Percentiles rank a stretch among this genome's conserved stretches.
These are phyloP conservation scores for Epicoccum sorghinum DNA, from an alignment of 2,329 filamentous ascomycete species.

Conservation along the genomic window DNA sequence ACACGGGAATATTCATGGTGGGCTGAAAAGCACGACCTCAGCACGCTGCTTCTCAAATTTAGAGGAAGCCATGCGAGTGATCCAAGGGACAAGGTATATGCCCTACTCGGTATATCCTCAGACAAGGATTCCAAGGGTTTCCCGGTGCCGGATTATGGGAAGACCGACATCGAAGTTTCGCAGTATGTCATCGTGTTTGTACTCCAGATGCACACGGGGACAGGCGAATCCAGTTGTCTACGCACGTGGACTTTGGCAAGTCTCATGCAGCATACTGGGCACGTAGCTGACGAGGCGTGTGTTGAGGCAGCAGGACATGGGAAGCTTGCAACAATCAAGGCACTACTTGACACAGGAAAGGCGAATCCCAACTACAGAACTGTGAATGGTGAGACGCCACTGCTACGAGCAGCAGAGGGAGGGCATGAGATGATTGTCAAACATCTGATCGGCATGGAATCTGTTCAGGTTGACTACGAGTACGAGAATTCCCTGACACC, in stretches of 20 bases:
- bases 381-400: background rate
- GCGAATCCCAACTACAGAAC: background rate
- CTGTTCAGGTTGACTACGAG: background rate
- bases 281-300: background rate
- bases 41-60: background rate
- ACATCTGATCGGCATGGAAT: background rate
- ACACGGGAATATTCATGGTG: slow-evolving; percentile 26
- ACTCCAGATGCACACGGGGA: background rate
- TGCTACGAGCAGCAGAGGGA: background rate
- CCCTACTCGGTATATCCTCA: background rate
- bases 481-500: background rate
- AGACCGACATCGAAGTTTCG: background rate
- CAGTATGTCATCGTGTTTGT: background rate
- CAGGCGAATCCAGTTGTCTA: background rate
- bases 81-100: background rate
- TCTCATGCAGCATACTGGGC: background rate
- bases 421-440: background rate
- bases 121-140: background rate
- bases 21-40: background rate
- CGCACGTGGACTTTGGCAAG: background rate
- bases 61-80: background rate
- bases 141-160: background rate
- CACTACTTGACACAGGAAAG: background rate
- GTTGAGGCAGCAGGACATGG: background rate
- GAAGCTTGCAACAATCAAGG: background rate